These are phyloP conservation scores for Xylariales sp. DNA, from an alignment of 2,329 filamentous ascomycete species.

Conservation along the genomic window DNA sequence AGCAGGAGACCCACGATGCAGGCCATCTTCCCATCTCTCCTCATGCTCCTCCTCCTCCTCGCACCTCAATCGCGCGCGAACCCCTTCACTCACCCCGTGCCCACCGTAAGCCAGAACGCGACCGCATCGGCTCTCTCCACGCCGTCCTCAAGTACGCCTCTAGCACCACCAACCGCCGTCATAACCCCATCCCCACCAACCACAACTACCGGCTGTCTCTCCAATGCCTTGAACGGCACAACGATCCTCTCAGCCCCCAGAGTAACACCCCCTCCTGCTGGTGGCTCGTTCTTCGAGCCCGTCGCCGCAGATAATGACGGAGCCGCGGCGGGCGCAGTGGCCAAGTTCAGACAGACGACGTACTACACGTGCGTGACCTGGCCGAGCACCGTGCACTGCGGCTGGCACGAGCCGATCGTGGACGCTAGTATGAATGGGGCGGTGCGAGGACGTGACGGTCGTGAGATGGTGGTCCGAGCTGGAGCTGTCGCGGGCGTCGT, in stretches of 20 bases:
- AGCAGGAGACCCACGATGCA: neutral
- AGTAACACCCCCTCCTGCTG: constrained; percentile 6
- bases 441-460: constrained; percentile 8
- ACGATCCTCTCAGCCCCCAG: neutral
- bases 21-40: neutral
- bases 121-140: neutral
- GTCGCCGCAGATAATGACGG: neutral
- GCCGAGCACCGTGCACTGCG: constrained; percentile 30
- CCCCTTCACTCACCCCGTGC: neutral
- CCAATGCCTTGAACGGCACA: neutral
- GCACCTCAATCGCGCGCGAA: neutral
- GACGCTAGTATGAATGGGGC: constrained; percentile 17
- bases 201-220: neutral
- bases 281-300: constrained; percentile 1
- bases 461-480: constrained; percentile 10
- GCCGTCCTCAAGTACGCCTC: neutral
- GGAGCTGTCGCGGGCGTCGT: constrained; percentile 13
- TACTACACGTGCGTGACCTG: constrained; percentile 33
- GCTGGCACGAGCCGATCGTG: constrained; percentile 34
- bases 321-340: neutral
- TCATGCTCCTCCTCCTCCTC: neutral
- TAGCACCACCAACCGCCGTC: neutral
- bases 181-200: neutral
- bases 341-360: constrained; percentile 31
- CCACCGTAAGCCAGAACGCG: neutral